A percentile compares a stretch with the other conserved stretches of the same genome.
Evolutionary conservation across 805 yeast genomes (phyloP).

Genomic region (Metschnikowia henanensis): DNA sequence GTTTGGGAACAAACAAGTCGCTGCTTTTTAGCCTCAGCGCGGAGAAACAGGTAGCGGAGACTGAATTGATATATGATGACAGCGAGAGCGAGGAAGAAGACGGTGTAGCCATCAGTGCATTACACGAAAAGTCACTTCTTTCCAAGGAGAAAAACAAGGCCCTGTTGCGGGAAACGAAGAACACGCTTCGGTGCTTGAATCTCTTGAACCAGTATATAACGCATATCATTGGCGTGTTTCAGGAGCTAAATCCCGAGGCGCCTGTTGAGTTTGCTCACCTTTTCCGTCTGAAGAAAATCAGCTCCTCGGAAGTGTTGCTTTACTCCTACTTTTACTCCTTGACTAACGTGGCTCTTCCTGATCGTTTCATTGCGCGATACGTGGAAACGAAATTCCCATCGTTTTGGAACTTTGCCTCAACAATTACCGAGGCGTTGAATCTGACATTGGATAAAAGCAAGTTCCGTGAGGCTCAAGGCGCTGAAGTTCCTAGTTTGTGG

Average conservation of each 20-base stretch:
- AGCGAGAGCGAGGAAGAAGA: conserved; percentile 20
- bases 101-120: conserved; percentile 32
- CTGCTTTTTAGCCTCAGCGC: conserved; percentile 31
- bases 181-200: conserved; percentile 32
- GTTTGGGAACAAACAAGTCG: conserved; percentile 26
- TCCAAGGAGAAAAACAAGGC: conserved; percentile 33
- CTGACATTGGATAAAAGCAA: conserved; percentile 6
- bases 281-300: conserved; percentile 17
- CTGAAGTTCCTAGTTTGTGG: conserved; percentile 35
- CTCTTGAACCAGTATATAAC: conserved; percentile 24
- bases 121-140: conserved; percentile 39
- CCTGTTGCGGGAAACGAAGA: conserved; percentile 31
- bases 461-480: conserved; percentile 26
- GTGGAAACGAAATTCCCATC: conserved; percentile 32
- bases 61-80: conserved; percentile 29
- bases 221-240: conserved; percentile 18
- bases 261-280: conserved; percentile 18
- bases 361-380: conserved; percentile 38
- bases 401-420: conserved; percentile 19
- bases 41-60: conserved; percentile 23
- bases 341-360: conserved; percentile 37
- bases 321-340: conserved; percentile 38
- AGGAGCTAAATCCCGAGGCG: conserved; percentile 15
- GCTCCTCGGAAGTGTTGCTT: conserved; percentile 39
- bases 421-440: conserved; percentile 17